These are phyloP conservation scores for Pichia sp. DNA, from an alignment of 1,139 yeast species.

Conservation along the genomic window DNA sequence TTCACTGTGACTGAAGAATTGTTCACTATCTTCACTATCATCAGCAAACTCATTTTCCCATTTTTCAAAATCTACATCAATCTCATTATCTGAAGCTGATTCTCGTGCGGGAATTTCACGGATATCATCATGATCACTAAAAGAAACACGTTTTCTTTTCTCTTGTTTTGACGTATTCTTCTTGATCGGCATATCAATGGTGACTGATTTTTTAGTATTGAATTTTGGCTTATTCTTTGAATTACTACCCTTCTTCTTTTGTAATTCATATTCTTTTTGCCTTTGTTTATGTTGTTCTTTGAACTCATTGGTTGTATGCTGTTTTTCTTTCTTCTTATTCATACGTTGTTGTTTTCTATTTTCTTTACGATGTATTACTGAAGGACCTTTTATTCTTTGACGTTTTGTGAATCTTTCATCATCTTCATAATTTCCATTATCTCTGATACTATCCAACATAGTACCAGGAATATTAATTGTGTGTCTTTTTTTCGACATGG, in stretches of 20 bases:
- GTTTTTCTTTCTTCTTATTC: slow-evolving; percentile 38
- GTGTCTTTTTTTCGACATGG: slow-evolving; percentile 28
- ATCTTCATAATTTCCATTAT: slow-evolving; percentile 34
- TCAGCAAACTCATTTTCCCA: slow-evolving; percentile 13
- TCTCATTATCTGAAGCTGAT: slow-evolving; percentile 9
- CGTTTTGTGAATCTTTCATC: slow-evolving; percentile 32
- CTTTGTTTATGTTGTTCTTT: slow-evolving; percentile 6
- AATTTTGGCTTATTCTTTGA: background rate
- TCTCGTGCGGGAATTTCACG: slow-evolving; percentile 14
- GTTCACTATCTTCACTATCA: slow-evolving; percentile 18
- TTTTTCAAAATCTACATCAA: slow-evolving; percentile 16
- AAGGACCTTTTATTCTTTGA: slow-evolving; percentile 31
- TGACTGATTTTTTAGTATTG: background rate
- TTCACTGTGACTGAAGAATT: slow-evolving; percentile 21
- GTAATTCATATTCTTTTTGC: slow-evolving; percentile 2
- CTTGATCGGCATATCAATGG: background rate
- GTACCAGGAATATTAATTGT: slow-evolving; percentile 62
- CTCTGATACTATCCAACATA: slow-evolving; percentile 57
- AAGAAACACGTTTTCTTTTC: slow-evolving; percentile 19
- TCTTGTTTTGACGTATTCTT: background rate
- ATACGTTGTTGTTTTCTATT: slow-evolving; percentile 50
- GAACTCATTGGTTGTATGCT: slow-evolving; percentile 1
- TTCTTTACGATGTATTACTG: slow-evolving; percentile 43
- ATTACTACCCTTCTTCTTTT: background rate
- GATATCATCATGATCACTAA: slow-evolving; percentile 23